Base-by-base conservation (phyloP, 148 eudicot species). In the Camellia sinensis region DNA sequence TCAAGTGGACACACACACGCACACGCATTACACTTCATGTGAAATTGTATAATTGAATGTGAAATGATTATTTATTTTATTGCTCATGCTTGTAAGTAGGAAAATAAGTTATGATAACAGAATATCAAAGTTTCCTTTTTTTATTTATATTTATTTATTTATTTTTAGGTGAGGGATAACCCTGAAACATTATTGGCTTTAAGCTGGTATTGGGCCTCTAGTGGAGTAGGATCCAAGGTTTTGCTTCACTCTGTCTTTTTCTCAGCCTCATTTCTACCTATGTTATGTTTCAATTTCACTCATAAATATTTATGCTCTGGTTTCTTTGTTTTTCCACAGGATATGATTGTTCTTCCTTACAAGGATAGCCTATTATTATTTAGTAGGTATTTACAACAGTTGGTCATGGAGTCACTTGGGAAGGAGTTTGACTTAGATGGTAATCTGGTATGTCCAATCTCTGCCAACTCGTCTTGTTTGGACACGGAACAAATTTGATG, bases 291-390 rank as follows among this genome's bases (percentile, higher is more conserved):
- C 37, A 41, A 52, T 71, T 70, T 21, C 13, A 53, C 67, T 60
- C 73, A 73, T 48, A 29, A 46, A 75, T 73, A 73, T 13, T 50
- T 68, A 10, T 64, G 18, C 54, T 40, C 61, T 84, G 29, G 14
- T 81, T 78, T 70, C 44, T 60, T 53, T 76, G 53, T 74, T 29
- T 72, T 71, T 83, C 67, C 43, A 43, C 85, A 94, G 99, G 99
- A 97, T 86, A 97, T 97, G 99, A 97, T 97, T 79, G 94, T 97
- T 78, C 98, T 97, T 86, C 98, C 98, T 60, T 97, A 97, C 91
- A 97, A 94, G 88, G 99, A 97, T 83, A 97, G 98, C 80, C 86
- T 97, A 78, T 87, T 97, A 81, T 86, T 97, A 40, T 97, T 97
- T 79, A 97, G 98, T 85, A 88, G 97, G 85, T 97, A 97, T 77